Conservation (phyloP, 805 yeast species). For the Schizosaccharomyces octosporus region DNA sequence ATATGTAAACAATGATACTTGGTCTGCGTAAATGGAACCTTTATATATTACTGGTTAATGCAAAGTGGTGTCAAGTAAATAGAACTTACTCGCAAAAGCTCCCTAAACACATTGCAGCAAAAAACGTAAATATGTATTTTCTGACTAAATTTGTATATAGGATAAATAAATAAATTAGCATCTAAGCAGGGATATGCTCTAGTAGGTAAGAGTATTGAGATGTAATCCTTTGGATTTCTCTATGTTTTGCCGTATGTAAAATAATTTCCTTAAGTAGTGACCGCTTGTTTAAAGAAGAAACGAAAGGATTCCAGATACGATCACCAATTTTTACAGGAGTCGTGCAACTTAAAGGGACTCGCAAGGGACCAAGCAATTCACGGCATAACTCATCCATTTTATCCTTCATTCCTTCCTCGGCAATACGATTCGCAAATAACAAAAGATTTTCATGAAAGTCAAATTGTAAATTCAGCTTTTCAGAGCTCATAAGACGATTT, state of each 20-base stretch:
- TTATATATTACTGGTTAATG: no score
- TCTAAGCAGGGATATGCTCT: background rate
- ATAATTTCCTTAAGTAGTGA: background rate
- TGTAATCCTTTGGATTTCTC: background rate
- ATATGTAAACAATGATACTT: no score
- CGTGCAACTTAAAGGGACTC: background rate
- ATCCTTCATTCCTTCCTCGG: slow-evolving; percentile 52
- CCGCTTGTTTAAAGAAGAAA: background rate
- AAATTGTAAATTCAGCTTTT: slow-evolving; percentile 32
- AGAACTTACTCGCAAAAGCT: no score
- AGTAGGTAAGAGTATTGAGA: background rate
- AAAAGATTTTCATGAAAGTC: slow-evolving; percentile 43
- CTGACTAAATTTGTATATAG: no score
- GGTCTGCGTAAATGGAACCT: no score
- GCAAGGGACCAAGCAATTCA: slow-evolving; percentile 18
- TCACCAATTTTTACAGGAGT: background rate
- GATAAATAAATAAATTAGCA: no score
- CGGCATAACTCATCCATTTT: slow-evolving; percentile 50
- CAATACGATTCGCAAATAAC: slow-evolving; percentile 47
- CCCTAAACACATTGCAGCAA: no score
- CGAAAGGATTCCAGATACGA: background rate
- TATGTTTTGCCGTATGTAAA: background rate
- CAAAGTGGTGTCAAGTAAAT: no score
- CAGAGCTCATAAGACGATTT: slow-evolving; percentile 52
- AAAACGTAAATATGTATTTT: no score